A percentile compares a stretch with the other conserved stretches of the same genome.
Conservation (phyloP, 139 green algal genomes). For the Coelastrella sp. region DNA sequence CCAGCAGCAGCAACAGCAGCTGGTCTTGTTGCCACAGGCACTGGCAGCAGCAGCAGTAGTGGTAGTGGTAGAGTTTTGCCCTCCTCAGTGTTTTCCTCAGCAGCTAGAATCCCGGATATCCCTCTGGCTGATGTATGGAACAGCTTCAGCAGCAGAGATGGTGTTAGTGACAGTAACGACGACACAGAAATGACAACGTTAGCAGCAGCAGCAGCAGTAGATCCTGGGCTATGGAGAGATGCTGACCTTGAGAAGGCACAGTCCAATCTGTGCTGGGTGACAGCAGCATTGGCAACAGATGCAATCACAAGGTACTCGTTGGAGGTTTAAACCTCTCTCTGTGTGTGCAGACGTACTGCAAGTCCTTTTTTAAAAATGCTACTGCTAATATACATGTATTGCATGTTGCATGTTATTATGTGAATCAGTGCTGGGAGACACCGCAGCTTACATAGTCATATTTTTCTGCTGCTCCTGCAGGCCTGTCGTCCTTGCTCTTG, state of each 20-base stretch:
- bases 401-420: background rate
- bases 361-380: background rate
- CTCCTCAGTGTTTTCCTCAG: background rate
- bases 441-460: too few relatives aligned
- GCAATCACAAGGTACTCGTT: background rate
- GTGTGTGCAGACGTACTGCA: background rate
- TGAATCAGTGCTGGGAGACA: background rate
- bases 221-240: too few relatives aligned
- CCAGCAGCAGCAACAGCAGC: background rate
- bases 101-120: background rate
- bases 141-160: constrained; percentile 11
- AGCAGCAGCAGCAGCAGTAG: background rate
- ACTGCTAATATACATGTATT: too few relatives aligned
- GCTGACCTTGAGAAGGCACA: constrained; percentile 15
- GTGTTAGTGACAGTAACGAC: background rate
- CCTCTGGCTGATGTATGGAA: background rate
- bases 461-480: background rate
- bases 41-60: background rate
- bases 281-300: constrained; percentile 17
- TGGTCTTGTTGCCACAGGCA: background rate
- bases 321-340: too few relatives aligned
- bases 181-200: background rate
- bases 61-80: background rate
- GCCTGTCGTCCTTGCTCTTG: background rate
- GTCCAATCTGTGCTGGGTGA: constrained; percentile 22